phyloP scores from a whole-genome alignment of 225 moss, liverwort and hornwort species.

The Physcomitrellopsis africana region DNA sequence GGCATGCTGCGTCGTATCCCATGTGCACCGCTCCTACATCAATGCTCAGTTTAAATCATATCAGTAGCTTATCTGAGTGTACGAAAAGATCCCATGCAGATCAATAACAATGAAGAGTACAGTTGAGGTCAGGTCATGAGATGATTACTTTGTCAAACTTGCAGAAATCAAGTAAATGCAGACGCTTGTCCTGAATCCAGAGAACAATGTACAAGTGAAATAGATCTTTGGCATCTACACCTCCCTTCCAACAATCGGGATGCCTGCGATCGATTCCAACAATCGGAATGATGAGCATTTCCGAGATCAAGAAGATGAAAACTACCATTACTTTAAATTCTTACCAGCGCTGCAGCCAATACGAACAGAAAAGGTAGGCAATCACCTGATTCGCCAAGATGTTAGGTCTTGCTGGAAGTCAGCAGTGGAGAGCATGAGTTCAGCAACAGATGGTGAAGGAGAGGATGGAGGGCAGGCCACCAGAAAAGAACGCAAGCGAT shows the following conservation, averaged over 20 bases:
- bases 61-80: background rate
- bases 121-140: background rate
- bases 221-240: slow-evolving; percentile 83
- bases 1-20: slow-evolving; percentile 88
- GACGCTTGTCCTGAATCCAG: slow-evolving; percentile 97
- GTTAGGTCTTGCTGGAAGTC: slow-evolving; percentile 86
- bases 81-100: background rate
- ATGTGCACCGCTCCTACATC: slow-evolving; percentile 84
- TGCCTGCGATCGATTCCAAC: slow-evolving; percentile 51
- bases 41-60: background rate
- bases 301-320: background rate
- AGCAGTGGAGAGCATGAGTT: slow-evolving; percentile 88
- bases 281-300: slow-evolving; percentile 21
- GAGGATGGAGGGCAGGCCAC: slow-evolving; percentile 91
- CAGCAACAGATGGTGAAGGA: slow-evolving; percentile 86
- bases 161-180: slow-evolving; percentile 92
- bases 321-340: background rate
- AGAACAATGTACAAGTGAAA: slow-evolving; percentile 94
- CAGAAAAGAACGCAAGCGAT: slow-evolving; percentile 80
- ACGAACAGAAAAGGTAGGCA: background rate
- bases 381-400: slow-evolving; percentile 83
- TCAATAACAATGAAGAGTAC: background rate
- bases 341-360: background rate
- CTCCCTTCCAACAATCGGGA: slow-evolving; percentile 48
- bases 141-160: slow-evolving; percentile 82